Conservation (phyloP, 352 stramenopile species). For the Globisporangium barbulae region DNA sequence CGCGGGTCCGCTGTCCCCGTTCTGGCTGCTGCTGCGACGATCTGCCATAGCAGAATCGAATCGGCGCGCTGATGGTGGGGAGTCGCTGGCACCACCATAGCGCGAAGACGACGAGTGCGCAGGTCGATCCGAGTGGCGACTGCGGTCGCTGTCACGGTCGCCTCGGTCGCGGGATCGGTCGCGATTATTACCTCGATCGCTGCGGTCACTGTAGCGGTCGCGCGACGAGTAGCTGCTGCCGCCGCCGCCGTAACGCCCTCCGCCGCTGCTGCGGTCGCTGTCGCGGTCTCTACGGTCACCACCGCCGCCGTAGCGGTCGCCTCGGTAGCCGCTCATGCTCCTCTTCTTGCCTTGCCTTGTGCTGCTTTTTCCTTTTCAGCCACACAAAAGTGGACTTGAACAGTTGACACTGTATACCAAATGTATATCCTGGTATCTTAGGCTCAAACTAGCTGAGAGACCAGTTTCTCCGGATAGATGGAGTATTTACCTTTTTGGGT, state of each 20-base stretch:
- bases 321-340: conserved; percentile 21
- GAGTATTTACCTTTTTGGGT: too few relatives aligned
- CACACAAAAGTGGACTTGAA: not conserved
- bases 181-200: conserved; percentile 18
- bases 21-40: conserved; percentile 7
- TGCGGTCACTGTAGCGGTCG: conserved; percentile 28
- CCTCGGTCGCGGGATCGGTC: conserved; percentile 19
- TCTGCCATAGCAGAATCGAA: not conserved
- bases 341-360: not conserved
- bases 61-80: conserved; percentile 3
- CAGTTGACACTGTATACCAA: not conserved
- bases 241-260: conserved; percentile 24
- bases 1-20: conserved; percentile 4
- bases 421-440: not conserved
- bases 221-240: conserved; percentile 25
- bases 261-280: conserved; percentile 11
- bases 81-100: conserved; percentile 3
- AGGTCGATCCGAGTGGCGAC: conserved; percentile 16
- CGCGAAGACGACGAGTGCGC: conserved; percentile 5
- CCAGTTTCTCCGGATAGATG: too few relatives aligned
- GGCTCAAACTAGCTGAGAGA: too few relatives aligned
- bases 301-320: conserved; percentile 15
- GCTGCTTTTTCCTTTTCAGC: not conserved
- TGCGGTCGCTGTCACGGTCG: conserved; percentile 20
- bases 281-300: conserved; percentile 24